Conservation (phyloP, 495 filamentous ascomycete genomes). For the Terfezia boudieri region DNA sequence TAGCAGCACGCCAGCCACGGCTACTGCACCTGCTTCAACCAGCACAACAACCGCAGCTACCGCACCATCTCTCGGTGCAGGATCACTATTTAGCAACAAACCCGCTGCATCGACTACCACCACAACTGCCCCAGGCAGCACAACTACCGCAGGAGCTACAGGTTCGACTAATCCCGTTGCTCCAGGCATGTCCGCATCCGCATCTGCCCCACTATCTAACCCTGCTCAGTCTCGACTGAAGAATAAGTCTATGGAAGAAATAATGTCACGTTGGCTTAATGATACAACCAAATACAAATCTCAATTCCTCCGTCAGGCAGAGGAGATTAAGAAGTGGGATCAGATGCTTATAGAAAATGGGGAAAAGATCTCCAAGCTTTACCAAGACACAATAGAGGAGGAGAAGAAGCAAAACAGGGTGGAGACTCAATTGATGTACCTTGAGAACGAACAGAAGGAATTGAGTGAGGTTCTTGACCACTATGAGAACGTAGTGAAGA, state of each 20-base stretch:
- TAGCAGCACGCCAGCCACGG: slow-evolving; percentile 2
- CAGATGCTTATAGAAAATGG: slow-evolving; percentile 73
- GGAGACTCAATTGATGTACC: slow-evolving; percentile 64
- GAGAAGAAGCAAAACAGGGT: slow-evolving; percentile 77
- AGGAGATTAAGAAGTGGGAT: slow-evolving; percentile 78
- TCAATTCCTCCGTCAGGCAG: slow-evolving; percentile 74
- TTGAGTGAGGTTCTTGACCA: slow-evolving; percentile 59
- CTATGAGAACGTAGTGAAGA: slow-evolving; percentile 75
- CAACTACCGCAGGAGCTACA: slow-evolving; percentile 12
- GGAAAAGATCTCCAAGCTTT: slow-evolving; percentile 77
- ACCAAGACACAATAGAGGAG: slow-evolving; percentile 66
- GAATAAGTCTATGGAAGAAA: slow-evolving; percentile 99
- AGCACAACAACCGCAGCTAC: slow-evolving; percentile 1
- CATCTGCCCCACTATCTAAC: slow-evolving; percentile 1
- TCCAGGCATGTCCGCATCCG: slow-evolving; percentile 1
- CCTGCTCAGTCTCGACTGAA: slow-evolving; percentile 47
- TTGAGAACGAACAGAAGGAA: slow-evolving; percentile 84
- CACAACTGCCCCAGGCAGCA: slow-evolving; percentile 2
- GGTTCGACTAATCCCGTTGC: neutral
- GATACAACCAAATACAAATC: slow-evolving; percentile 90
- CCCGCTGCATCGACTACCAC: neutral
- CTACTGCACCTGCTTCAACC: neutral
- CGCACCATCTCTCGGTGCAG: too few relatives aligned
- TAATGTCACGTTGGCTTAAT: slow-evolving; percentile 91
- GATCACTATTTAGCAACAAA: neutral